Evolutionary conservation across 129 eudicot species (phyloP), one percentile per base, ranked within the genome.

Genomic region (Escallonia rubra): DNA sequence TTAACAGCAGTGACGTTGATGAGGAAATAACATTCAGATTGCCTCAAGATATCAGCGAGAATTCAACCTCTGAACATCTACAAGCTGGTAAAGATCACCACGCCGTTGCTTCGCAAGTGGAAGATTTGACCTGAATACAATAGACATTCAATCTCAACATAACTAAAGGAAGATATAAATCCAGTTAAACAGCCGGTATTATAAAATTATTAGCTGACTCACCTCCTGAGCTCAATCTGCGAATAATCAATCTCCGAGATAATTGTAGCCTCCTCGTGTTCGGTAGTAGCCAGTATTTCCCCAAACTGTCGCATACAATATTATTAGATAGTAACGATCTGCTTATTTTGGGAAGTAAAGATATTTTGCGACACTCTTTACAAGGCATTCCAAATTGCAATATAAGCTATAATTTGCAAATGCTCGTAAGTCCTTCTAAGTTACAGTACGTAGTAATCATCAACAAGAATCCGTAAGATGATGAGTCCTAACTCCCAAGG

Each of bases 21-120:
- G 34, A 23, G 34, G 1, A 23, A 23, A 23, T 23, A 0, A 23
- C 34, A 23, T 23, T n/a, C n/a, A n/a, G n/a, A n/a, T n/a, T n/a
- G 34, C 34, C 34, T 23, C 34, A 23, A 23, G 34, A 23, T 23
- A 23, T 23, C 34, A 79, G 39, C 80, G 53, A 57, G 87, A 77
- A 72, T 81, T 72, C 59, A 78, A 66, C 75, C 96, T 83, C 68
- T 86, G 91, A 49, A 88, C 96, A 74, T 92, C 96, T 51, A 89
- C 90, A 81, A 92, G 41, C 86, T 73, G 82, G 78, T 92, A 92
- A 14, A 92, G 91, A 73, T 92, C 98, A 42, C 98, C 96, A 48
- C 96, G 91, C 11, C 98, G 83, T 72, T 92, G 98, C 72, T 84
- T 88, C 80, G 78, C 91, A 34, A 92, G 76, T 8, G 98, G 96